Evolutionary conservation across 345 rosid genomes (phyloP), one percentile per base, ranked within the genome.

Genomic region (Syzygium grande): DNA sequence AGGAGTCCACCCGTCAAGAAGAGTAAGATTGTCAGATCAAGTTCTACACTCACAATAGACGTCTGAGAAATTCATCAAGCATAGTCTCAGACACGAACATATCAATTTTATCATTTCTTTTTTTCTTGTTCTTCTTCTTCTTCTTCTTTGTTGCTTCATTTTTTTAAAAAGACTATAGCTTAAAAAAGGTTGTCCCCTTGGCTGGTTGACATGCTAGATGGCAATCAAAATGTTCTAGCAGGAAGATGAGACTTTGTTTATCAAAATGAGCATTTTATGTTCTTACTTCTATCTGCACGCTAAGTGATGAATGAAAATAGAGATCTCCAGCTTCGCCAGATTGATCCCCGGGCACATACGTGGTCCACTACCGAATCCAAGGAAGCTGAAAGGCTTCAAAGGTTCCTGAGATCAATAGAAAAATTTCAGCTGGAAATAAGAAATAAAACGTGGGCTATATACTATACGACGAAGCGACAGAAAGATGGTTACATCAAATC

Each of bases 1-100:
- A 29, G 95, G 84, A 87, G 68, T 93, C 96, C 97, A 94, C 87
- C 95, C 94, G 89, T 86, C 61, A 85, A 23, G 27, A 77, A 68
- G 52, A 84, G 56, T 6, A 11, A 34, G 83, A 85, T 55, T 19
- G 13, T 87, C 6, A 5, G 46, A 68, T 9, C 0, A 30, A 65
- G 41, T 68, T 68, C 22, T 56, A 16, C 23, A 65, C 79, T 68
- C 41, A 0, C 79, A 17, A 68, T 17, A 17, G 17, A 68, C 23
- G 79, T 1, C 34, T 34, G 6, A 17, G 6, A 68, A 17, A 34
- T 68, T 17, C 4, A 17, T 68, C 23, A 0, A 68, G 13, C 79
- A 30, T 68, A 34, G 2, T 68, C 79, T 34, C 13, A 34, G 46
- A 68, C 79, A 2, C 25, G 9, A 17, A 68, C 13, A 68, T 4